Evolutionary conservation across 176 grass and related monocot genomes (phyloP), one percentile per base, ranked within the genome.

Genomic region (Canna indica): DNA sequence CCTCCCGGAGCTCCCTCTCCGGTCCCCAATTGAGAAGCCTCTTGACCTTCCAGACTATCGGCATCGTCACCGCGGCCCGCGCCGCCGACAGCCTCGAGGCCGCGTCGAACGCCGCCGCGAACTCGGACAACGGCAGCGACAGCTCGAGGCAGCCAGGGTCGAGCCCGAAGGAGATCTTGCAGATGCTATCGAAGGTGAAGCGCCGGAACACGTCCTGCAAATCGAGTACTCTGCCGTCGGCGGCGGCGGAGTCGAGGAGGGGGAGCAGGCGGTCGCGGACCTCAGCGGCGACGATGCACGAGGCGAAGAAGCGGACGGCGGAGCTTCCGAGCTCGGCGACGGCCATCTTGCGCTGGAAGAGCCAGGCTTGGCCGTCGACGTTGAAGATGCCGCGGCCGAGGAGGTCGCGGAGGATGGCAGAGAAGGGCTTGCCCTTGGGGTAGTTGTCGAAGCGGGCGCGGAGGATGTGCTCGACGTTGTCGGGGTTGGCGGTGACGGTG

Each of bases 401-500:
- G 25, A 61, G 29, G 58, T 61, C 58, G 13, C 58, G 27, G 28
- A 61, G 58, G 58, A 61, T 61, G 58, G 58, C 25, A 3, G 58
- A 31, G 29, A 61, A 61, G 58, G 58, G 25, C 58, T 61, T 61
- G 25, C 58, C 58, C 58, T 61, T 61, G 11, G 58, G 58, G 29
- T 32, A 61, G 14, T 61, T 61, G 29, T 61, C 58, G 58, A 61
- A 61, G 25, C 58, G 58, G 58, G 58, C 29, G 12, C 14, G 7
- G 29, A 61, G 26, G 22, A 69, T 69, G 39, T 69, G 42, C 67
- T 69, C 67, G 39, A 69, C 67, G 67, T 69, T 69, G 4, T 69
- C 39, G 14, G 67, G 67, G 67, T 69, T 47, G 67, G 67, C 67
- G 39, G 71, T 73, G 34, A 73, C 34, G 50, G 52, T 73, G 71